These are phyloP conservation scores for Carex scoparia DNA, from an alignment of 176 grass and related monocot species.

Conservation along the genomic window DNA sequence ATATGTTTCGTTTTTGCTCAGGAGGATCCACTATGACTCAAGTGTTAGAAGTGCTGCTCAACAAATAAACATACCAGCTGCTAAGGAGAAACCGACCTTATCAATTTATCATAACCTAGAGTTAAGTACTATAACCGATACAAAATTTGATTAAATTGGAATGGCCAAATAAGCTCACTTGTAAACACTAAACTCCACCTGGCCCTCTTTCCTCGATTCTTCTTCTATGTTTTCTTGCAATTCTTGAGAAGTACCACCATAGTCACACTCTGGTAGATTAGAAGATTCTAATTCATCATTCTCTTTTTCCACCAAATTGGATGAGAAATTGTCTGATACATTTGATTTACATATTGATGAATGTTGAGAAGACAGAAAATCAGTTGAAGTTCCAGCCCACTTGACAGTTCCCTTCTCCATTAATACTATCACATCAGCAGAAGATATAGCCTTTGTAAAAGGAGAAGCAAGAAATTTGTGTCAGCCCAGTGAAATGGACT, in stretches of 20 bases:
- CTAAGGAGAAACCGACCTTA: background rate
- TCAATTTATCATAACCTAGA: background rate
- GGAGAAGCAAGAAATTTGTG: background rate
- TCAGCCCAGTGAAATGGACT: background rate
- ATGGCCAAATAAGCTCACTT: slow-evolving; percentile 56
- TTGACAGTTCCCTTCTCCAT: slow-evolving; percentile 64
- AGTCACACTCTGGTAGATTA: slow-evolving; percentile 34
- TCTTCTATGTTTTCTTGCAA: slow-evolving; percentile 34
- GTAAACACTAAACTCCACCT: slow-evolving; percentile 70
- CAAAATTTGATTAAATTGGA: slow-evolving; percentile 11
- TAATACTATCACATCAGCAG: slow-evolving; percentile 82
- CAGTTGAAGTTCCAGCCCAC: slow-evolving; percentile 58
- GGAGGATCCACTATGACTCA: background rate
- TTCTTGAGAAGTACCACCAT: slow-evolving; percentile 32
- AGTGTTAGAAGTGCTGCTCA: background rate
- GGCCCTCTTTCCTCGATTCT: slow-evolving; percentile 83
- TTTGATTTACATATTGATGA: slow-evolving; percentile 46
- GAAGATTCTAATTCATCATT: slow-evolving; percentile 38
- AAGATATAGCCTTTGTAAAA: slow-evolving; percentile 61
- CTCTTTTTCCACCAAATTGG: slow-evolving; percentile 31
- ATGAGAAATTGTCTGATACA: slow-evolving; percentile 37
- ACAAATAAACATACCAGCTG: background rate
- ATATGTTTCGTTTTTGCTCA: background rate
- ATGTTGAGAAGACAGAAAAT: slow-evolving; percentile 62
- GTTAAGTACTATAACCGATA: background rate